These are phyloP conservation scores for Marasmius oreades DNA, from an alignment of 1,284 basidiomycete species.

Conservation along the genomic window DNA sequence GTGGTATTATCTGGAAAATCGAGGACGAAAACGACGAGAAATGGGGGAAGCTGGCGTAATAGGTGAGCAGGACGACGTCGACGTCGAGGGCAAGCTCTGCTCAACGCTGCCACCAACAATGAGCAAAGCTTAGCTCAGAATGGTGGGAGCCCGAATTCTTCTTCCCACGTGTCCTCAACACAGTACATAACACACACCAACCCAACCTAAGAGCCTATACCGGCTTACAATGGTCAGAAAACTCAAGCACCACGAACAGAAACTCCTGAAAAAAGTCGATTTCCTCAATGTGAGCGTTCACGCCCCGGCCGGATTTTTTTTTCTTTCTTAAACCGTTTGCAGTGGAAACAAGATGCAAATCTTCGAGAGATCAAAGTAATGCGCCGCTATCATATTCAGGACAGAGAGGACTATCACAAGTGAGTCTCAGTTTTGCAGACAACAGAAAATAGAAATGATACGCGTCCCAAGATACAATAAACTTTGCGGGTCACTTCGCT, in stretches of 20 bases:
- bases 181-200: not conserved
- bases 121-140: not conserved
- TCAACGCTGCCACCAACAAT: constrained; percentile 3
- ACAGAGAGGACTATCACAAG: constrained; percentile 96
- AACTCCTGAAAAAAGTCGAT: constrained; percentile 93
- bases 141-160: not conserved
- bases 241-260: constrained; percentile 93
- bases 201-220: not conserved
- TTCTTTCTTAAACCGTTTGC: constrained; percentile 12
- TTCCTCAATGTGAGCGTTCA: constrained; percentile 72
- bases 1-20: constrained; percentile 1
- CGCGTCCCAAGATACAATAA: constrained; percentile 79
- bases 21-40: not conserved
- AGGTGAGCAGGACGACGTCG: constrained; percentile 8
- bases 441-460: too few species aligned
- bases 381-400: constrained; percentile 93
- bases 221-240: constrained; percentile 67
- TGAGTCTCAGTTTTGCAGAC: constrained; percentile 32
- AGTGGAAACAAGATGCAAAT: constrained; percentile 98
- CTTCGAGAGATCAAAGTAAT: constrained; percentile 93
- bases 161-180: constrained; percentile 4
- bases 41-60: not conserved
- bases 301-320: constrained; percentile 1
- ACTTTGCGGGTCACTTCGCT: constrained; percentile 85
- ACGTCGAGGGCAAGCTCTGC: constrained; percentile 6